phyloP scores from a whole-genome alignment of 768 basidiomycete genomes.

The Rhodotorula sphaerocarpa region DNA sequence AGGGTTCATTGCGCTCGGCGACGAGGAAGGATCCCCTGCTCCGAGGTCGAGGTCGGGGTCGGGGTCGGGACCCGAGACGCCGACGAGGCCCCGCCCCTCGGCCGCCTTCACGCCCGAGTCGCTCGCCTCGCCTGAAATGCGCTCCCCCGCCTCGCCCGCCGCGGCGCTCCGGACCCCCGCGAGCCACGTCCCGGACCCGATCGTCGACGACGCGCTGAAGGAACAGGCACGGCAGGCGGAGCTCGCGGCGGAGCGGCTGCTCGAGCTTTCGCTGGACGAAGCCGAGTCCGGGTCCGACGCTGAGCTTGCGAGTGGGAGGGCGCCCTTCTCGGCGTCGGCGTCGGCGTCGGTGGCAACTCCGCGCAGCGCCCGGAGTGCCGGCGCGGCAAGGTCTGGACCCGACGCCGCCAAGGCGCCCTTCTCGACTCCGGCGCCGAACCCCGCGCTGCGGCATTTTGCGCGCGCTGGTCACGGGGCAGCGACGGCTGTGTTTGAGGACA shows the following conservation, averaged over 20 bases:
- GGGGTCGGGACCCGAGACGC: neutral
- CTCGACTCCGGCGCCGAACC: slow-evolving; percentile 15
- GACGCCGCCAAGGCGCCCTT: too few species aligned
- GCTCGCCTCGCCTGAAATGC: slow-evolving; percentile 1
- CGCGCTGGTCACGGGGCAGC: too few species aligned
- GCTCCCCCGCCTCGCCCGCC: neutral
- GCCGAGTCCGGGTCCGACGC: too few species aligned
- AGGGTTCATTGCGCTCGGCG: neutral
- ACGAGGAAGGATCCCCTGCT: neutral
- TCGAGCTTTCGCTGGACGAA: slow-evolving; percentile 78
- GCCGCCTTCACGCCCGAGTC: neutral
- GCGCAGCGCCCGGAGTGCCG: too few species aligned
- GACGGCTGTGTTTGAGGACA: slow-evolving; percentile 19
- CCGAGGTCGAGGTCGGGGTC: too few species aligned
- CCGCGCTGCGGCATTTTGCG: neutral
- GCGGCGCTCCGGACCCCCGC: neutral
- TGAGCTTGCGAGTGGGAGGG: too few species aligned
- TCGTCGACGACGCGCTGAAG: slow-evolving; percentile 72
- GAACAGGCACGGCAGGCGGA: slow-evolving; percentile 88
- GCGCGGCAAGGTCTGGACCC: too few species aligned
- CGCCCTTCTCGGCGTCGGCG: slow-evolving; percentile 9
- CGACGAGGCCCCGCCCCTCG: neutral
- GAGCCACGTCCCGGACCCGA: slow-evolving; percentile 43
- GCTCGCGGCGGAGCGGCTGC: slow-evolving; percentile 75
- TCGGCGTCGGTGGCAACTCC: too few species aligned